These are phyloP conservation scores for Globisporangium spinosum DNA, from an alignment of 352 stramenopile species.

Conservation along the genomic window DNA sequence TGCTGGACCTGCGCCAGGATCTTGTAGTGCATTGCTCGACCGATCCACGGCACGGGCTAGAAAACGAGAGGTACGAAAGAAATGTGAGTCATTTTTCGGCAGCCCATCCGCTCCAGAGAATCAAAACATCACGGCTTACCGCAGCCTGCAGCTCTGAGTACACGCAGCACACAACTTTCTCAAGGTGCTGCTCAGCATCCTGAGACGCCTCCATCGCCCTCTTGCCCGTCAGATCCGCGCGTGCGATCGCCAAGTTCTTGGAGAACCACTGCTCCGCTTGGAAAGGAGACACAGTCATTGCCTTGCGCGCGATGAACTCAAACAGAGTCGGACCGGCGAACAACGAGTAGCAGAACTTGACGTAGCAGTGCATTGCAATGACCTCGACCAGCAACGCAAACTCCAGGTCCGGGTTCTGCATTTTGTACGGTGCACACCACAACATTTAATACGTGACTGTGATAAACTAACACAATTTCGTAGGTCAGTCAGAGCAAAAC, in stretches of 20 bases:
- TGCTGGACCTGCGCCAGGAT: not conserved
- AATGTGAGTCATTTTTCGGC: not conserved
- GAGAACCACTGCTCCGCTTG: conserved; percentile 30
- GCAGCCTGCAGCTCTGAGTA: not conserved
- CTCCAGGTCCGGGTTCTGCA: conserved; percentile 1
- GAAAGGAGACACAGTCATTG: conserved; percentile 16
- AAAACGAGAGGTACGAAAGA: not conserved
- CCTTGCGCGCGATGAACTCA: conserved; percentile 30
- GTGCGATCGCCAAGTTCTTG: conserved; percentile 22
- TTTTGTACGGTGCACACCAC: not conserved
- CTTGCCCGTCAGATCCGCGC: not conserved
- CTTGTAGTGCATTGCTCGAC: not conserved
- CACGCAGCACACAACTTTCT: not conserved
- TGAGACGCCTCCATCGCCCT: not conserved
- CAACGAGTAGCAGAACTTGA: conserved; percentile 48
- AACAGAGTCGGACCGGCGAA: conserved; percentile 34
- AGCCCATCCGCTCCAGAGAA: no score
- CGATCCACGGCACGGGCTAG: not conserved
- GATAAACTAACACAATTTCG: not conserved
- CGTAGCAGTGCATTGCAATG: conserved; percentile 33
- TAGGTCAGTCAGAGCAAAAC: not conserved
- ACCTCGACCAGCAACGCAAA: conserved; percentile 12
- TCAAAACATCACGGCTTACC: not conserved
- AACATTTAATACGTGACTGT: not conserved
- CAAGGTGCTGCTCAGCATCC: not conserved